Percentiles rank a stretch among this genome's conserved stretches.
Conservation (phyloP, 1,284 basidiomycete species). For the Ganoderma leucocontextum region DNA sequence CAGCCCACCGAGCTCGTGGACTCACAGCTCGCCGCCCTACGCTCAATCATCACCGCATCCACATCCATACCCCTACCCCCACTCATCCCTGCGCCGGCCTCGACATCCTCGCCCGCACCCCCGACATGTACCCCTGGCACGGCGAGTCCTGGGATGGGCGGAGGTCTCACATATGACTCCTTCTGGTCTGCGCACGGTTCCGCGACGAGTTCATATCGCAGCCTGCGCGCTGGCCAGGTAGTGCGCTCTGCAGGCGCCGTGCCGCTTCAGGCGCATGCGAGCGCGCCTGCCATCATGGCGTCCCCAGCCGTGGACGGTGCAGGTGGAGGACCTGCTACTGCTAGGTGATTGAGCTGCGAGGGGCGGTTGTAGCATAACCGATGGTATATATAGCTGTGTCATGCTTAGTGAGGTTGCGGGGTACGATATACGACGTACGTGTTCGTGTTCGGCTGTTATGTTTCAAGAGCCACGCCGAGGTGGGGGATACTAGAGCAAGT, state of each 20-base stretch:
- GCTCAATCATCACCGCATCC: constrained; percentile 31
- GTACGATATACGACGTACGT: neutral
- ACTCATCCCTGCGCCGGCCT: neutral
- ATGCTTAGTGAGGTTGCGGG: neutral
- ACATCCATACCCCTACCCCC: constrained; percentile 26
- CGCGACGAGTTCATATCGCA: constrained; percentile 24
- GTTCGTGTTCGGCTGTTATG: neutral
- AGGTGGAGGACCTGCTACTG: neutral
- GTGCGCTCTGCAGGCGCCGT: neutral
- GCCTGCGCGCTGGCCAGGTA: constrained; percentile 9
- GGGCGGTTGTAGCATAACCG: neutral
- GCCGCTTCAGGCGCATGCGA: constrained; percentile 25
- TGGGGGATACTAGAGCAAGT: neutral
- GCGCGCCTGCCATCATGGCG: constrained; percentile 23
- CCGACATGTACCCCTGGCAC: neutral
- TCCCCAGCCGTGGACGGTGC: neutral
- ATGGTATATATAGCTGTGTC: neutral
- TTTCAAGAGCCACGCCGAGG: neutral
- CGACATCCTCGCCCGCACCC: constrained; percentile 14
- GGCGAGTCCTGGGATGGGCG: constrained; percentile 11
- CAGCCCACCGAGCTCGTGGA: constrained; percentile 32
- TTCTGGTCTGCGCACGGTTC: constrained; percentile 68
- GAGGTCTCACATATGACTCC: constrained; percentile 64
- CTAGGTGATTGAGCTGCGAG: neutral
- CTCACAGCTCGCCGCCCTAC: constrained; percentile 32